Conservation (phyloP, 768 basidiomycete genomes). For the Agaricus bisporus region DNA sequence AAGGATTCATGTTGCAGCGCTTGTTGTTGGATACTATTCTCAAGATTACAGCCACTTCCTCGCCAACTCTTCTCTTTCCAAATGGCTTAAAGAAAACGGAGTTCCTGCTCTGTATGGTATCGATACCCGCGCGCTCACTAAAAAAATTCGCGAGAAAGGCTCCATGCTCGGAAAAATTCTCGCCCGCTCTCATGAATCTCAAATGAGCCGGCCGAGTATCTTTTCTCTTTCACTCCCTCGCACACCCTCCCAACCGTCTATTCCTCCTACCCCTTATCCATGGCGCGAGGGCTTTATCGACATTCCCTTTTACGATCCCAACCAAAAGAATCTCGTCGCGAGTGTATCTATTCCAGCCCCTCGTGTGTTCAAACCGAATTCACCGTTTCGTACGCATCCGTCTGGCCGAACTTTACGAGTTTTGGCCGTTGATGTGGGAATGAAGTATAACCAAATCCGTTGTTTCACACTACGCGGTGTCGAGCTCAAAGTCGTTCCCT, state of each 20-base stretch:
- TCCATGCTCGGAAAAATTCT: constrained; percentile 86
- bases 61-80: constrained; percentile 77
- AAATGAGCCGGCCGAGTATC: constrained; percentile 30
- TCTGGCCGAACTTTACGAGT: constrained; percentile 79
- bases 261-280: constrained; percentile 42
- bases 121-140: constrained; percentile 95
- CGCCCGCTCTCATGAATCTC: constrained; percentile 47
- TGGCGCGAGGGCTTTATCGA: constrained; percentile 87
- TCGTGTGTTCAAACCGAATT: constrained; percentile 59
- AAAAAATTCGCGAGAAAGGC: constrained; percentile 92
- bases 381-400: constrained; percentile 58
- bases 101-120: constrained; percentile 94
- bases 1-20: constrained; percentile 87
- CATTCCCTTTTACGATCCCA: constrained; percentile 83
- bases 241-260: constrained; percentile 34
- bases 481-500: constrained; percentile 95
- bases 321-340: constrained; percentile 85
- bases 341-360: constrained; percentile 73
- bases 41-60: constrained; percentile 93
- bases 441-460: constrained; percentile 99
- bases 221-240: constrained; percentile 11
- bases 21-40: constrained; percentile 92
- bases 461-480: constrained; percentile 92
- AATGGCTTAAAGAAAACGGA: constrained; percentile 93
- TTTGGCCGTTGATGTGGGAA: constrained; percentile 94